Conservation (phyloP, 2,329 filamentous ascomycete genomes). For the Penicillium verrucosum region DNA sequence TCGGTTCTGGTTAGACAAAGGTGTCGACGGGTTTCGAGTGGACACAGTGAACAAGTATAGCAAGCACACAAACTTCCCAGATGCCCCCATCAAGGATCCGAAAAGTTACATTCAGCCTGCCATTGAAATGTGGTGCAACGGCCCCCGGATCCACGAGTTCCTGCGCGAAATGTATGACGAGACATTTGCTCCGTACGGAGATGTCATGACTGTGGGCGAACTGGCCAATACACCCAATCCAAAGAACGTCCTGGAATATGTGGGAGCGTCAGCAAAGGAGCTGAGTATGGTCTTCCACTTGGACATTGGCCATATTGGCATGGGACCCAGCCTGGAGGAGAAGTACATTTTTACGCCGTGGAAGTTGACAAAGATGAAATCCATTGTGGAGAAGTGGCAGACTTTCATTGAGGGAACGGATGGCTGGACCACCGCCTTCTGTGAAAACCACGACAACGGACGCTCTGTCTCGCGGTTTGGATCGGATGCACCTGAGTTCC, state of each 20-base stretch:
- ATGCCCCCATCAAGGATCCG: constrained; percentile 55
- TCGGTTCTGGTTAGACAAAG: constrained; percentile 70
- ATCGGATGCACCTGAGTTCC: constrained; percentile 47
- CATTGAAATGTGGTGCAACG: constrained; percentile 61
- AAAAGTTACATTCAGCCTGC: constrained; percentile 52
- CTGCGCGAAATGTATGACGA: constrained; percentile 63
- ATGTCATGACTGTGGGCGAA: constrained; percentile 68
- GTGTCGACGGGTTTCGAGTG: constrained; percentile 67
- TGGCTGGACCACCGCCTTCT: constrained; percentile 58
- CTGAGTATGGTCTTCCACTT: constrained; percentile 65
- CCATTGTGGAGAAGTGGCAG: constrained; percentile 51
- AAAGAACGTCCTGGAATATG: constrained; percentile 57
- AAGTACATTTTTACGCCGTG: constrained; percentile 46
- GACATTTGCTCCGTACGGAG: constrained; percentile 54
- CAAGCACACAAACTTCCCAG: constrained; percentile 46
- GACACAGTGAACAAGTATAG: constrained; percentile 67
- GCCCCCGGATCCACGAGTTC: constrained; percentile 67
- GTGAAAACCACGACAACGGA: constrained; percentile 63
- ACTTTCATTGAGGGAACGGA: constrained; percentile 48
- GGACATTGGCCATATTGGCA: constrained; percentile 48
- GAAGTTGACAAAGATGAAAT: constrained; percentile 50
- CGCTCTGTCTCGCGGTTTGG: constrained; percentile 55
- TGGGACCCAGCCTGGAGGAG: constrained; percentile 49
- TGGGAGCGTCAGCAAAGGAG: constrained; percentile 57
- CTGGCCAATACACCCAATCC: constrained; percentile 62